phyloP scores from a whole-genome alignment of 164 flowering plant species.

The Nymphaea colorata region DNA sequence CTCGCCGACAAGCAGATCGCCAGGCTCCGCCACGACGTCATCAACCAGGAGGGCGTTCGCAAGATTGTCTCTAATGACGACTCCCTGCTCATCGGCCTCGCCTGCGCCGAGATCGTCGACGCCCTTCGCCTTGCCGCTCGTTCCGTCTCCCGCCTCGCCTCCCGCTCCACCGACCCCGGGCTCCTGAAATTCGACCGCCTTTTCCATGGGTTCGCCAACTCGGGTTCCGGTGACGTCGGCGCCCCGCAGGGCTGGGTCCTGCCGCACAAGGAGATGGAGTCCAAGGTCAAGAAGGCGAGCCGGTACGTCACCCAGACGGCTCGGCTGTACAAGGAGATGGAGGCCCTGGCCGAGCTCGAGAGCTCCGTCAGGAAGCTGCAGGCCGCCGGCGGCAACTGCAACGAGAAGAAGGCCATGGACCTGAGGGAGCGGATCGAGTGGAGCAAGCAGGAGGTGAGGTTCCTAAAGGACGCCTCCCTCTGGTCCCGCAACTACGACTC shows the following conservation, averaged over 20 bases:
- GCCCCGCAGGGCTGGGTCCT: slow-evolving; percentile 35
- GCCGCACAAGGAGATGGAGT: slow-evolving; percentile 49
- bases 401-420: slow-evolving; percentile 36
- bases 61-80: slow-evolving; percentile 85
- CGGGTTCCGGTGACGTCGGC: slow-evolving; percentile 29
- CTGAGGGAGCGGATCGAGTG: slow-evolving; percentile 54
- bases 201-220: slow-evolving; percentile 42
- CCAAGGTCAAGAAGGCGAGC: slow-evolving; percentile 41
- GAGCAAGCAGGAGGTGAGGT: slow-evolving; percentile 62
- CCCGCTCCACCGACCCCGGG: slow-evolving; percentile 26
- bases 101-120: slow-evolving; percentile 65
- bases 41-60: slow-evolving; percentile 64
- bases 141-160: slow-evolving; percentile 33
- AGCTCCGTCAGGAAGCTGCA: slow-evolving; percentile 26
- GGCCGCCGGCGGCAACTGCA: slow-evolving; percentile 6
- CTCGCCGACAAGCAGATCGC: slow-evolving; percentile 48
- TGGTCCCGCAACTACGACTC: slow-evolving; percentile 66
- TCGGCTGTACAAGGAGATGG: slow-evolving; percentile 42
- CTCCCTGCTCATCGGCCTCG: slow-evolving; percentile 55
- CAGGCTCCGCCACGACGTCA: slow-evolving; percentile 37
- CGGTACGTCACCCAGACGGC: slow-evolving; percentile 38
- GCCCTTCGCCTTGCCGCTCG: slow-evolving; percentile 29
- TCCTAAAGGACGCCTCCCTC: slow-evolving; percentile 47
- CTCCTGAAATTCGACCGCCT: slow-evolving; percentile 30
- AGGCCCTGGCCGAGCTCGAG: slow-evolving; percentile 43